Base-by-base conservation (phyloP, 768 basidiomycete species). In the Lentinula detonsa region DNA sequence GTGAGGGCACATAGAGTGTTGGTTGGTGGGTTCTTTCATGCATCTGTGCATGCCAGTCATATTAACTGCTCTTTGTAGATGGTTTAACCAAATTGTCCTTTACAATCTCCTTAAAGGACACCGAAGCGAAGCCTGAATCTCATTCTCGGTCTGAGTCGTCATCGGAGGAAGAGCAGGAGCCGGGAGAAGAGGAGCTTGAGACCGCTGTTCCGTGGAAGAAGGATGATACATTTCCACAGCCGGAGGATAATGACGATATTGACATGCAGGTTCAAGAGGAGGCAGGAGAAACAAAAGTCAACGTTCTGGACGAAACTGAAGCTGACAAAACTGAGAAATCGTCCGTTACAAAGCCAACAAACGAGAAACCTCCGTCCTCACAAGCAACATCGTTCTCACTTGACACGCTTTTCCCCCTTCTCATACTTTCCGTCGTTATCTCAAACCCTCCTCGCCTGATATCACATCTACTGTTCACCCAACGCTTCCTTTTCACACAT, bases 391-490 rank as follows among this genome's bases (percentile, higher is more conserved):
- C 68, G 37, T 52, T 65, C 8, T 62, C 63, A 31, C 42, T 90
- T 4, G 96, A 98, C 68, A 82, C 97, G 45, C 87, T 99, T 42
- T 82, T 99, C 15, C 96, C 96, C 0, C 74, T 98, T 62, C 86
- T 98, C 71, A 99, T 98, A 52, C 97, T 90, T 69, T 86, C 94
- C 1, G 93, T 97, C 45, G 95, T 98, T 67, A 93, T 93, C 71
- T 80, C 91, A 11, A 98, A 98, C 69, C 96, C 97, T 1, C 78
- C 86, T 0, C 87, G 85, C 61, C 81, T 98, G 0, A 77, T 95
- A 64, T 78, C 91, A 66, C 81, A 87, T 75, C 69, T 95, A 63
- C 74, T 88, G 62, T 81, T 81, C 75, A 80, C 86, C 39, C 79
- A 87, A 65, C 75, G 85, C 33, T 87, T 85, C 66, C 40, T 56